These are phyloP conservation scores for Rhynchospora pubera DNA, from an alignment of 176 grass and related monocot genomes.

Conservation along the genomic window DNA sequence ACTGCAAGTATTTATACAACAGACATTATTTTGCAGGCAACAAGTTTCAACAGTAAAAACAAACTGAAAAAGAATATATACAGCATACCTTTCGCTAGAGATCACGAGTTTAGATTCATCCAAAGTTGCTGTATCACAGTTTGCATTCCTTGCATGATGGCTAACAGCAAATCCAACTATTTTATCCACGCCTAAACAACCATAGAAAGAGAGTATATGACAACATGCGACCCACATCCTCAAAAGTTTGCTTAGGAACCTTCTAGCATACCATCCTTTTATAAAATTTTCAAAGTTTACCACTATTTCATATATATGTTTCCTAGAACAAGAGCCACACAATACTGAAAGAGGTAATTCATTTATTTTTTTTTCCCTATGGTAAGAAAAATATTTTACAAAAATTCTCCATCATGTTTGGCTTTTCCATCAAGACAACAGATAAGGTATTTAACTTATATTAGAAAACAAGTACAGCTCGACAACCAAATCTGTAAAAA, in stretches of 20 bases:
- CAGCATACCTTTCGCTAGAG: conserved; percentile 63
- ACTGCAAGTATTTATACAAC: conserved; percentile 40
- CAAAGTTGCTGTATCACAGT: conserved; percentile 18
- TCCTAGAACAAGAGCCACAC: background rate
- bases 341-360: background rate
- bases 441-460: background rate
- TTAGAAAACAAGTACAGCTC: background rate
- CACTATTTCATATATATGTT: background rate
- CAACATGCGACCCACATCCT: background rate
- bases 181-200: conserved; percentile 88
- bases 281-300: too few species aligned
- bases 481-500: background rate
- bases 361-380: too few species aligned
- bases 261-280: background rate
- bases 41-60: conserved; percentile 11
- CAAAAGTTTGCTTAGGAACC: background rate
- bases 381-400: too few species aligned
- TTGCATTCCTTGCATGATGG: conserved; percentile 55
- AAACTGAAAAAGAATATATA: conserved; percentile 11
- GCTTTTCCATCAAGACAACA: background rate
- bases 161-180: conserved; percentile 87
- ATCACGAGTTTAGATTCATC: conserved; percentile 43
- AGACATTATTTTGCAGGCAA: conserved; percentile 7
- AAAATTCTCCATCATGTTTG: too few species aligned
- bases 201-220: background rate